Base-by-base conservation (phyloP, 1,139 yeast genomes). In the Schizosaccharomyces versatilis region DNA sequence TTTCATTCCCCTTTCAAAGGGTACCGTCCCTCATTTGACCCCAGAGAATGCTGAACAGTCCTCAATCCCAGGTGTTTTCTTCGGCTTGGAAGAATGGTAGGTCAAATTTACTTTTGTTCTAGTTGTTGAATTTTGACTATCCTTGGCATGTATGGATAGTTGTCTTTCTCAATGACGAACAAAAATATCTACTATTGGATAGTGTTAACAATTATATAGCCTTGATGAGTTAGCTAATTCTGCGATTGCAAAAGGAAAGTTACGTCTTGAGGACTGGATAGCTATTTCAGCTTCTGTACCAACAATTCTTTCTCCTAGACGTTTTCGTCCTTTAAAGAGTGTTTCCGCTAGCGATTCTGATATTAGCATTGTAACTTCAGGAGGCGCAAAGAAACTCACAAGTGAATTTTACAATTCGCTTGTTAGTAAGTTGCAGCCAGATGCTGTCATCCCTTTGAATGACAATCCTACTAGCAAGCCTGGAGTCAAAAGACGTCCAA, bases 1-100 rank as follows among this genome's bases (percentile, higher is more conserved):
- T 17, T 14, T 49, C 17, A n/a, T 49, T 38, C 52, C 52, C 38
- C 19, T 32, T 19, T 49, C 52, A 5, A 38, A 19, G 12, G 52
- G 52, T 10, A 38, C 52, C n/a, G 14, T 49, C 36, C 52, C 52
- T 38, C 52, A 49, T 49, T 49, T 49, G 24, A 49, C 52, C 15
- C 52, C 52, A 32, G 52, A 49, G 39, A 38, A 53, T 49, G 36
- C 14, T 10, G 38, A 49, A 14, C 15, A 53, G 7, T 19, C 10
- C 10, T 47, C 48, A 32, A 19, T 54, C 48, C 41, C 54, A 8
- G 38, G 38, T 47, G 15, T 51, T 24, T 49, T 19, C 14, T 14
- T 49, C 6, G 52, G 52, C 10, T 17, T 49, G 19, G 52, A 49
- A 6, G 52, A 49, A 19, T 49, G 19, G 52, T 49, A 49, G 12